Evolutionary conservation across 2,329 filamentous ascomycete species (phyloP).

Genomic region (Fonsecaea multimorphosa): DNA sequence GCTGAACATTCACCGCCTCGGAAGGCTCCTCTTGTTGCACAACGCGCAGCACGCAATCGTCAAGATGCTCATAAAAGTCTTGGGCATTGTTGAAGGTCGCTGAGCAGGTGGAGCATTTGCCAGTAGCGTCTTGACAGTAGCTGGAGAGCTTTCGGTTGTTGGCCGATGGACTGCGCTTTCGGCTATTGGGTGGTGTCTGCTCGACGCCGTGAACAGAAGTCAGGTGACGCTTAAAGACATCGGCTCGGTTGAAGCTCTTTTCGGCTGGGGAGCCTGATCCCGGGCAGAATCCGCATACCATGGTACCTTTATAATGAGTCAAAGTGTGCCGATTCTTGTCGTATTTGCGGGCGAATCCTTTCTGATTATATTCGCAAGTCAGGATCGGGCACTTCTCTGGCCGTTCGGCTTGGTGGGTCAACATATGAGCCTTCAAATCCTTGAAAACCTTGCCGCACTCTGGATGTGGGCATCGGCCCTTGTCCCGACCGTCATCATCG

Average conservation of each 20-base stretch:
- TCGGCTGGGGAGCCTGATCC: slow-evolving; percentile 86
- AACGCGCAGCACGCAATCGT: slow-evolving; percentile 69
- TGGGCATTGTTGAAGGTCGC: slow-evolving; percentile 83
- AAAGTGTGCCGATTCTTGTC: slow-evolving; percentile 95
- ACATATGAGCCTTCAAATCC: slow-evolving; percentile 90
- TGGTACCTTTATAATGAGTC: slow-evolving; percentile 95
- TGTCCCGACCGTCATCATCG: slow-evolving; percentile 67
- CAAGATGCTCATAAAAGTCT: slow-evolving; percentile 96
- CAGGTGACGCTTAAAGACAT: slow-evolving; percentile 93
- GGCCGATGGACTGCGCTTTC: slow-evolving; percentile 69
- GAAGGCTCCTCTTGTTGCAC: slow-evolving; percentile 65
- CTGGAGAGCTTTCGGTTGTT: slow-evolving; percentile 70
- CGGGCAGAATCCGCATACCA: slow-evolving; percentile 95
- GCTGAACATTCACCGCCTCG: slow-evolving; percentile 63
- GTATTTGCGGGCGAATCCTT: slow-evolving; percentile 93
- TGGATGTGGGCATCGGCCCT: slow-evolving; percentile 76
- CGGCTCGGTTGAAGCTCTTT: slow-evolving; percentile 94
- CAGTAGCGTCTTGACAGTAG: slow-evolving; percentile 77
- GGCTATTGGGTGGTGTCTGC: slow-evolving; percentile 88
- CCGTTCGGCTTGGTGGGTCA: slow-evolving; percentile 88
- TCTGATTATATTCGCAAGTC: slow-evolving; percentile 88
- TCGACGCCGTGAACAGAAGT: slow-evolving; percentile 91
- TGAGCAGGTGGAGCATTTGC: slow-evolving; percentile 91
- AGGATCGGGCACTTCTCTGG: slow-evolving; percentile 94
- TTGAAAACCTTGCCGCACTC: slow-evolving; percentile 88